Base-by-base conservation (phyloP, 2,329 filamentous ascomycete species). In the Paecilomyces sp. region DNA sequence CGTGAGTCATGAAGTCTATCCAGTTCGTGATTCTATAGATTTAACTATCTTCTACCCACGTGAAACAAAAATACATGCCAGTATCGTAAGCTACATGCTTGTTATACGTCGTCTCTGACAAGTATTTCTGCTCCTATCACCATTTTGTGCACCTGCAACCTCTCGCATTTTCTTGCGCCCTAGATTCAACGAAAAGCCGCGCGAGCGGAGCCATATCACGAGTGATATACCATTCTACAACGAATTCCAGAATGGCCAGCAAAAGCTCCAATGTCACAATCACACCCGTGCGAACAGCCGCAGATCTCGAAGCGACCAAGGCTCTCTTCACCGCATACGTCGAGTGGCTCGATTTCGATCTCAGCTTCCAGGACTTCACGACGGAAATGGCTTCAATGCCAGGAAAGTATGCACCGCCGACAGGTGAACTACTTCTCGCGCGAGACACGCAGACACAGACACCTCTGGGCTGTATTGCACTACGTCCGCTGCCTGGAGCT, bases 301-400 rank as follows among this genome's bases (percentile, higher is more conserved):
- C 41, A n/a, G 41, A 47, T 18, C 41, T 47, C 1, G 41, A 47
- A 47, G 70, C 70, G 18, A 74, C 82, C 68, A 64, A 73, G 58
- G 58, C 74, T 65, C 69, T 81, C 33, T 79, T 81, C 64, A 72
- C 67, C 13, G 68, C 72, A 7, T 81, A 81, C 61, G 72, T 74
- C 2, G 56, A 67, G 56, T 76, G 77, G 1, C 73, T 86, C 1
- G 74, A 74, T 22, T 75, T 86, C 57, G 83, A 84, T 63, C 80
- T 86, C 36, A 75, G 77, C 11, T 87, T 83, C 66, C 84, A 87
- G 68, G 74, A 77, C 61, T 86, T 85, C 70, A 66, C 75, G 9
- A 66, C 74, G 9, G 84, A 87, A 67, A 73, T 87, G 22, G 71
- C 75, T 6, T 73, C 68, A 8, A 70, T 87, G 15, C 84, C 84